Evolutionary conservation across 2,329 filamentous ascomycete species (phyloP).

Genomic region (Colletotrichum camelliae): DNA sequence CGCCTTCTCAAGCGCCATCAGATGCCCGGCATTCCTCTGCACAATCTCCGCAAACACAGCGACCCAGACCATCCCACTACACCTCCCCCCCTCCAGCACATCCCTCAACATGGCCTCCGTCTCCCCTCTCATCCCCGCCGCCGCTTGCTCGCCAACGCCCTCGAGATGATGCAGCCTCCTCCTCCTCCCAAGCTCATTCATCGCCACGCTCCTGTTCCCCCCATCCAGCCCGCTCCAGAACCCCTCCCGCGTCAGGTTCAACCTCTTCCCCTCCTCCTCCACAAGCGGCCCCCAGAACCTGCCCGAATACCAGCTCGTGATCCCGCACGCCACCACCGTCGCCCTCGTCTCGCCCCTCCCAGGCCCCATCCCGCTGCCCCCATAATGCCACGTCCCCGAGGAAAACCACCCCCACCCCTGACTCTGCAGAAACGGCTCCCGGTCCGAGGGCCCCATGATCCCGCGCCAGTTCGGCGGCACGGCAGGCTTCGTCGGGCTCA

Average conservation of each 20-base stretch:
- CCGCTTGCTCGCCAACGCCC: conserved; percentile 34
- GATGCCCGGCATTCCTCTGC: conserved; percentile 37
- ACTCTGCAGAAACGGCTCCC: conserved; percentile 44
- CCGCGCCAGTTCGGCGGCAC: conserved; percentile 42
- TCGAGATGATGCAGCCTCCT: conserved; percentile 41
- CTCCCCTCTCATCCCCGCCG: conserved; percentile 34
- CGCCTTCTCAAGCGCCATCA: conserved; percentile 36
- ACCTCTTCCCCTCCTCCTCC: conserved; percentile 37
- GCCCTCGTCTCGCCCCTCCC: conserved; percentile 48
- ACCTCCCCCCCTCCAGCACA: conserved; percentile 22
- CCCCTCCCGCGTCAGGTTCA: conserved; percentile 48
- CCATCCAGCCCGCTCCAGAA: conserved; percentile 36
- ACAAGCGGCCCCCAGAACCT: conserved; percentile 26
- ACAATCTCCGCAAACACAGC: conserved; percentile 46
- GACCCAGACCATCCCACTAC: conserved; percentile 50
- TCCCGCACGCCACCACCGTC: conserved; percentile 43
- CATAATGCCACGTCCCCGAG: conserved; percentile 48
- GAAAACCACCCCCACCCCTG: conserved; percentile 51
- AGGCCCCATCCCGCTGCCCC: conserved; percentile 38
- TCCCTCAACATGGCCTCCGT: conserved; percentile 34
- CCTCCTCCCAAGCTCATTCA: conserved; percentile 39
- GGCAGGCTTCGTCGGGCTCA: conserved; percentile 37
- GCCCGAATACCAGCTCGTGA: conserved; percentile 51
- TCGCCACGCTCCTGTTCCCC: conserved; percentile 29
- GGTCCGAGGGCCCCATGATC: conserved; percentile 11